phyloP scores from a whole-genome alignment of 495 filamentous ascomycete species.

The Tuber umbilicatum region DNA sequence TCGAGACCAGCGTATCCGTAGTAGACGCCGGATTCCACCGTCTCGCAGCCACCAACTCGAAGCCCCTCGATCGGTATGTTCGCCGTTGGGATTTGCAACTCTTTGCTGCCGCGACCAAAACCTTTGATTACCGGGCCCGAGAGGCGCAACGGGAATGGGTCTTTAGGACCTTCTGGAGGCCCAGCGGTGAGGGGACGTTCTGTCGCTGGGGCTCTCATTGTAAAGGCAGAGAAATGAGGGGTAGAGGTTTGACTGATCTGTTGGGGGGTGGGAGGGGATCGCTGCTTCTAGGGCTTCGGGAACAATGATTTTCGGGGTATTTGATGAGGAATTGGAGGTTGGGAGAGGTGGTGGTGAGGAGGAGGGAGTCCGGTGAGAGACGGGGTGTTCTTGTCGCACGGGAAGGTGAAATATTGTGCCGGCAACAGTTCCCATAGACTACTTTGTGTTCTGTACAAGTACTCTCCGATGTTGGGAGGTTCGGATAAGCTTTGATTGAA shows the following conservation, averaged over 20 bases:
- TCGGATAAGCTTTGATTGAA: too few relatives aligned
- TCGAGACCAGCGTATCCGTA: constrained; percentile 74
- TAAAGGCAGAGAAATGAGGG: background rate
- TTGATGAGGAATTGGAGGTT: background rate
- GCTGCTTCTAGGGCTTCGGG: background rate
- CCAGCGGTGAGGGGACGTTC: constrained; percentile 61
- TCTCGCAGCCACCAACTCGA: constrained; percentile 59
- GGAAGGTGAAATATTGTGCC: constrained; percentile 1
- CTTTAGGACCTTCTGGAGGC: constrained; percentile 58
- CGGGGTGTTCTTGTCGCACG: background rate
- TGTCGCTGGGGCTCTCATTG: constrained; percentile 34
- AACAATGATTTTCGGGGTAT: background rate
- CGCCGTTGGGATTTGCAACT: constrained; percentile 93
- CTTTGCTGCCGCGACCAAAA: constrained; percentile 88
- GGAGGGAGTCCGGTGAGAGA: background rate
- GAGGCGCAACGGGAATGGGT: constrained; percentile 75
- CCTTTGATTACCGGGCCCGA: constrained; percentile 81
- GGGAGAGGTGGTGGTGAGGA: background rate
- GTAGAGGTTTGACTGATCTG: background rate
- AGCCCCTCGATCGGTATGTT: constrained; percentile 81
- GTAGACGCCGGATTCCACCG: constrained; percentile 74
- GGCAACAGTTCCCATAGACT: background rate
- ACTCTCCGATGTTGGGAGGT: background rate
- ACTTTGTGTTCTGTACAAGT: background rate
- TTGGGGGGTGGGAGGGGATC: background rate